phyloP scores from a whole-genome alignment of 495 filamentous ascomycete genomes.

The Polyplosphaeria fusca region DNA sequence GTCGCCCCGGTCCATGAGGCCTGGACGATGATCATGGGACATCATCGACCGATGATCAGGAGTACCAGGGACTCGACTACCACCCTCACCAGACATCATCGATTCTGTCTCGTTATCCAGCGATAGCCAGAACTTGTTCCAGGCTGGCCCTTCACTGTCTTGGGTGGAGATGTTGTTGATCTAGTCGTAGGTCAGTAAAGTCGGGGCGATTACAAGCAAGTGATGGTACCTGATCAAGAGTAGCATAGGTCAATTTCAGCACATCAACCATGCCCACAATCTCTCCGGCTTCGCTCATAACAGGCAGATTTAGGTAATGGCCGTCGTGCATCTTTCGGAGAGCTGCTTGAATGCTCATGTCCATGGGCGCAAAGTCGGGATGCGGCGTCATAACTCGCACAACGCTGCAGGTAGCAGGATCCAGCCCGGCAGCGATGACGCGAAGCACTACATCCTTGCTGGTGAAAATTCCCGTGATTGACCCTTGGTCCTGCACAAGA shows the following conservation, averaged over 20 bases:
- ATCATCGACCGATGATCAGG: slow-evolving; percentile 67
- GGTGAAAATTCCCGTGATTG: slow-evolving; percentile 98
- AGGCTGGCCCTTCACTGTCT: slow-evolving; percentile 92
- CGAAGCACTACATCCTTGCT: slow-evolving; percentile 98
- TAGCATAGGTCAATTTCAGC: slow-evolving; percentile 95
- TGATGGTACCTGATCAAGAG: slow-evolving; percentile 87
- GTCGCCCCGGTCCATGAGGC: slow-evolving; percentile 60
- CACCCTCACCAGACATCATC: slow-evolving; percentile 83
- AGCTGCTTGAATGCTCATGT: slow-evolving; percentile 98
- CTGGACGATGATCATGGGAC: slow-evolving; percentile 70
- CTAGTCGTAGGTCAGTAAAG: slow-evolving; percentile 41
- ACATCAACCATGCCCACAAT: slow-evolving; percentile 99
- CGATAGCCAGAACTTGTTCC: slow-evolving; percentile 99
- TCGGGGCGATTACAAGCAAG: not conserved
- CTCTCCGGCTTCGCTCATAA: slow-evolving; percentile 95
- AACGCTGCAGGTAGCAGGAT: slow-evolving; percentile 92
- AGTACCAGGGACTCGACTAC: slow-evolving; percentile 60
- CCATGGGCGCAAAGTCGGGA: slow-evolving; percentile 95
- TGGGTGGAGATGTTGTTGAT: slow-evolving; percentile 73
- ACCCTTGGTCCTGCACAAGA: slow-evolving; percentile 92
- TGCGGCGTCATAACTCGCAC: slow-evolving; percentile 99
- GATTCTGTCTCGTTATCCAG: slow-evolving; percentile 96
- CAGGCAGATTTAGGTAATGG: slow-evolving; percentile 94
- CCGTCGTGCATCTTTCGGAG: slow-evolving; percentile 99
- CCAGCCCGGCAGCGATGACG: slow-evolving; percentile 94